Conservation (phyloP, 176 grass and related monocot genomes). For the Ensete ventricosum region DNA sequence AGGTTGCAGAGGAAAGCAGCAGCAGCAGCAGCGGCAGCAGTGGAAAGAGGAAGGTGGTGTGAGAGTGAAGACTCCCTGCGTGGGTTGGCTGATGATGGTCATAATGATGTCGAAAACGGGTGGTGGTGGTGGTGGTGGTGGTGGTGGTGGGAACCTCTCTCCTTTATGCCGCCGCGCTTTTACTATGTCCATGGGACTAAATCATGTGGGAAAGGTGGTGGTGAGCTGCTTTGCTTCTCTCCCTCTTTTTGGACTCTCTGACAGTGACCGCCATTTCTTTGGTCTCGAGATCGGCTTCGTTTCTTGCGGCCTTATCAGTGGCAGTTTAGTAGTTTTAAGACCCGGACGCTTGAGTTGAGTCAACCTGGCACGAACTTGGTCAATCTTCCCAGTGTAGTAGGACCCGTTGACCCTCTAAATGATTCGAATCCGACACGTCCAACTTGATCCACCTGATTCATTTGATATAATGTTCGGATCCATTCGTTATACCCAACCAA, state of each 20-base stretch:
- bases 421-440: too few species aligned
- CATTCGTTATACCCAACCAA: too few species aligned
- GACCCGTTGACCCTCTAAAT: too few species aligned
- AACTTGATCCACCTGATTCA: too few species aligned
- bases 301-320: too few species aligned
- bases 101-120: not conserved
- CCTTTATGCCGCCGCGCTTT: not conserved
- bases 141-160: not conserved
- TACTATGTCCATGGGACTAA: not conserved
- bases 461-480: too few species aligned
- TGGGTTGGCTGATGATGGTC: not conserved
- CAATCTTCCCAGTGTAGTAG: too few species aligned
- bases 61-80: not conserved
- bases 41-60: not conserved
- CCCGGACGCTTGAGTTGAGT: too few species aligned
- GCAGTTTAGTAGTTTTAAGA: too few species aligned
- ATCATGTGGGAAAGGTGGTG: not conserved
- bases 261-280: not conserved
- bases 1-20: slow-evolving; percentile 32
- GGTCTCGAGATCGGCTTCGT: not conserved
- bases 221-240: not conserved
- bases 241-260: not conserved
- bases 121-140: not conserved
- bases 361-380: too few species aligned
- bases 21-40: not conserved